Evolutionary conservation across 78 protist species (phyloP), one percentile per base, ranked within the genome.

Genomic region (Speleostelium caveatum): DNA sequence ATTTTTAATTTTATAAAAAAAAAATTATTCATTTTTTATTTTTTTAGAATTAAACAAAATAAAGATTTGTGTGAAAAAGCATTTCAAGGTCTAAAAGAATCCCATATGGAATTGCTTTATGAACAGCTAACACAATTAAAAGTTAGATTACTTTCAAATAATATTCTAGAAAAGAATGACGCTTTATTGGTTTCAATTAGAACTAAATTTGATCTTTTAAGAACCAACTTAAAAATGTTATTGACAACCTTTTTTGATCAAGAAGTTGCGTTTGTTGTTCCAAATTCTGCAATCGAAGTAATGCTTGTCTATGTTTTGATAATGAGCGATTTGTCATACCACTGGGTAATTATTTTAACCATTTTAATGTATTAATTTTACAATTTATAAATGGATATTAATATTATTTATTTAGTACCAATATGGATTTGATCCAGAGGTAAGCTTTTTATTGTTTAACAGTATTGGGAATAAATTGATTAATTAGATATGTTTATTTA

Each of bases 391-490:
- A 22, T 14, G 12, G 22, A 14, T 55, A 14, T 12, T 55, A 14
- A 55, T 14, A 2, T 2, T 2, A 55, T 22, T 22, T 55, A 55
- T 55, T 22, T 12, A 55, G 60, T 55, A 55, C 22, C 60, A 55
- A 55, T 55, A 55, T 55, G 60, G 60, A 14, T 55, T 55, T 10
- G 60, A 55, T 55, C 60, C 60, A 55, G 4, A n/a, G 60, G 60
- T 55, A 55, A 22, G 60, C 22, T 14, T 3, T 55, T 14, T 14
- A 22, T 55, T 3, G 3, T 55, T 55, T 2, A 22, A 55, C 22
- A 14, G 14, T 55, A 22, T 3, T 12, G 14, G 3, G 32, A 55
- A 55, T 2, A 55, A 55, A 55, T 55, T 22, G 2, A 22, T 55
- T 55, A 22, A 14, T 55, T 55, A 55, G 22, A 3, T 22, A 22